A percentile compares a stretch with the other conserved stretches of the same genome.
Conservation (phyloP, 345 rosid species). For the Bruguiera gymnorhiza region DNA sequence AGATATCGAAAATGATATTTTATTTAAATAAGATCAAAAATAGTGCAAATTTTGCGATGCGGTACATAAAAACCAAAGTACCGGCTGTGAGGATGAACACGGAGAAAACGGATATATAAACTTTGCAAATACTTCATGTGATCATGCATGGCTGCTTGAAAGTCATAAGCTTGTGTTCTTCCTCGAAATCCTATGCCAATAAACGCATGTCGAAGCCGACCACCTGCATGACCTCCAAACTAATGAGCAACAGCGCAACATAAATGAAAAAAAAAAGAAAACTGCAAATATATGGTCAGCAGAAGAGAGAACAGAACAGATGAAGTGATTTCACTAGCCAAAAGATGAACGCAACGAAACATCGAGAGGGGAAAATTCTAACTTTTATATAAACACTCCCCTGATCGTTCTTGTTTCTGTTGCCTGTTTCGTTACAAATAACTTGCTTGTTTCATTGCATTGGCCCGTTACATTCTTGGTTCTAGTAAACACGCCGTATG, state of each 20-base stretch:
- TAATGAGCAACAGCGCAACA: background rate
- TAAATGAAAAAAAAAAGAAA: background rate
- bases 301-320: too few relatives aligned
- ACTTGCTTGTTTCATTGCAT: too few relatives aligned
- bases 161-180: constrained; percentile 95
- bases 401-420: too few relatives aligned
- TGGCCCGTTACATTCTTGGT: too few relatives aligned
- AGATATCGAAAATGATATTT: background rate
- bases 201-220: constrained; percentile 91
- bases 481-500: too few relatives aligned
- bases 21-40: background rate
- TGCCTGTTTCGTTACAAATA: too few relatives aligned
- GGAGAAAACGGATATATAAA: background rate
- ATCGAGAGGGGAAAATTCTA: too few relatives aligned
- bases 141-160: constrained; percentile 96
- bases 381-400: too few relatives aligned
- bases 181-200: constrained; percentile 93
- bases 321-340: too few relatives aligned
- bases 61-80: background rate
- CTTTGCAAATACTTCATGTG: constrained; percentile 69
- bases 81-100: background rate
- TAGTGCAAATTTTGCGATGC: too few relatives aligned
- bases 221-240: constrained; percentile 51
- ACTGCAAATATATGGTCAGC: too few relatives aligned
- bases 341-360: too few relatives aligned